A percentile compares a stretch with the other conserved stretches of the same genome.
These are phyloP conservation scores for Ophiostoma ips DNA, from an alignment of 2,329 filamentous ascomycete species.

Conservation along the genomic window DNA sequence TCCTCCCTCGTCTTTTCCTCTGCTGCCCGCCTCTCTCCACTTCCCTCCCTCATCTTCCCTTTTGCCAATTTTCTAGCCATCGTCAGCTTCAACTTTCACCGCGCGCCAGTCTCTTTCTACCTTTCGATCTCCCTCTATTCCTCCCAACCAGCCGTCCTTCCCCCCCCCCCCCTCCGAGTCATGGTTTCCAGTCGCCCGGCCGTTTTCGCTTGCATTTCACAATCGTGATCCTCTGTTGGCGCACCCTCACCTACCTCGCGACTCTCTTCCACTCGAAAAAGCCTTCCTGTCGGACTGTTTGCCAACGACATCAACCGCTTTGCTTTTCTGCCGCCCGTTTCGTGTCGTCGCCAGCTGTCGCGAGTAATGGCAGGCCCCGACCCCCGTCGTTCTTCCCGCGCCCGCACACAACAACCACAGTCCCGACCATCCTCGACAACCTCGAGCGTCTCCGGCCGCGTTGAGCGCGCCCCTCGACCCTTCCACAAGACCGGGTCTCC, in stretches of 20 bases:
- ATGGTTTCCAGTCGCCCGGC: neutral
- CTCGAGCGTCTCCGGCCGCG: slow-evolving; percentile 58
- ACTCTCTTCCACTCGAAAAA: neutral
- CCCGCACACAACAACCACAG: slow-evolving; percentile 63
- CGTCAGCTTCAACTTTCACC: neutral
- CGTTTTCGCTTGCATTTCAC: neutral
- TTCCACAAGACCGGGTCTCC: slow-evolving; percentile 60
- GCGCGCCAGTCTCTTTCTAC: neutral
- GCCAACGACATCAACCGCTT: neutral
- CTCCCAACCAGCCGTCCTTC: neutral
- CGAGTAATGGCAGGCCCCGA: slow-evolving; percentile 47
- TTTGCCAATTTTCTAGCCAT: neutral
- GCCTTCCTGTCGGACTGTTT: slow-evolving; percentile 14
- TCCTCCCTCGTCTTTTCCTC: neutral
- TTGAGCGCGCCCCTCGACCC: slow-evolving; percentile 59
- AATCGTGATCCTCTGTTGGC: neutral
- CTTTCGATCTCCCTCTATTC: neutral
- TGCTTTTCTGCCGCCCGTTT: neutral
- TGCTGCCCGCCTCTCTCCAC: neutral
- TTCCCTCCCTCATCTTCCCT: neutral
- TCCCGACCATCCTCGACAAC: slow-evolving; percentile 67
- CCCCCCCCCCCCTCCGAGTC: neutral
- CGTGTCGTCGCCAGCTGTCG: slow-evolving; percentile 17
- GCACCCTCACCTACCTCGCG: neutral
- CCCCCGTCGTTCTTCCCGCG: slow-evolving; percentile 83